phyloP scores from a whole-genome alignment of 164 flowering plant genomes.

The Paratinospora sagittata region DNA sequence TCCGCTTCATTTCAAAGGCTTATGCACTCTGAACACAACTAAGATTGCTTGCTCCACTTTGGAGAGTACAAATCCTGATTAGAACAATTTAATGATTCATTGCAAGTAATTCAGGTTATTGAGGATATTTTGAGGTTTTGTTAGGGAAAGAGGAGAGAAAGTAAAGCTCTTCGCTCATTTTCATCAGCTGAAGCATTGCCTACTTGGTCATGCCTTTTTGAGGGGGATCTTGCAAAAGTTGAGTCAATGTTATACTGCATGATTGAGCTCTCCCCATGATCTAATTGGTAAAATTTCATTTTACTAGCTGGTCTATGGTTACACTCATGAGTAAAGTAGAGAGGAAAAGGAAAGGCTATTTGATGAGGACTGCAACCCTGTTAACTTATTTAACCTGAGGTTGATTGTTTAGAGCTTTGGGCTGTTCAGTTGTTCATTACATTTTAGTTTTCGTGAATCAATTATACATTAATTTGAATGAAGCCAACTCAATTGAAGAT shows the following conservation, averaged over 20 bases:
- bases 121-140: neutral
- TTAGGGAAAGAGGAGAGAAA: neutral
- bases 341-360: neutral
- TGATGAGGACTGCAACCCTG: neutral
- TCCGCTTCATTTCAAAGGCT: neutral
- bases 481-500: neutral
- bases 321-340: neutral
- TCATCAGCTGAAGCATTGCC: neutral
- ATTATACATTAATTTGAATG: neutral
- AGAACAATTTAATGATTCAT: too few species aligned
- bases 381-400: neutral
- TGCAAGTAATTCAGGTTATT: too few species aligned
- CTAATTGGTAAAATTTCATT: neutral
- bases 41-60: neutral
- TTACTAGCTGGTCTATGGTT: neutral
- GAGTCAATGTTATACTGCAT: too few species aligned
- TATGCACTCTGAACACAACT: neutral
- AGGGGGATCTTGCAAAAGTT: too few species aligned
- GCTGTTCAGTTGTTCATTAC: too few species aligned
- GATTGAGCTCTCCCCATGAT: too few species aligned
- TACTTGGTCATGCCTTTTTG: neutral
- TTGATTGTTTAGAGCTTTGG: neutral
- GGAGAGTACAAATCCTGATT: too few species aligned
- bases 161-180: neutral
- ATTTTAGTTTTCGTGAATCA: neutral